These are phyloP conservation scores for Hydnomerulius pinastri DNA, from an alignment of 768 basidiomycete genomes.

Conservation along the genomic window DNA sequence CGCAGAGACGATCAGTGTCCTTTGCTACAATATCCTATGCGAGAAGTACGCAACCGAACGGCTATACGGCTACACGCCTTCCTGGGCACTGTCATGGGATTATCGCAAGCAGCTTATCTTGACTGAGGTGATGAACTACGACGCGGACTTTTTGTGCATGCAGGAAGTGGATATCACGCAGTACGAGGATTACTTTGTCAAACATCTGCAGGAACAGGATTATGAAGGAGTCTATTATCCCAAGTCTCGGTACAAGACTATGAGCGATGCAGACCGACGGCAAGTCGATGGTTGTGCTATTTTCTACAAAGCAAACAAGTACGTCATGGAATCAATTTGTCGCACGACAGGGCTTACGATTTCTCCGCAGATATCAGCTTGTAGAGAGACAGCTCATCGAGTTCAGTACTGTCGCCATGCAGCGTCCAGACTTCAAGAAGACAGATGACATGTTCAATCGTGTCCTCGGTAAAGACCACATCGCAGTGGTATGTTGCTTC, in stretches of 20 bases:
- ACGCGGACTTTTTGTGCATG: slow-evolving; percentile 89
- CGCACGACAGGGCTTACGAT: slow-evolving; percentile 1
- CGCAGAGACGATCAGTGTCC: slow-evolving; percentile 74
- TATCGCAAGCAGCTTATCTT: slow-evolving; percentile 89
- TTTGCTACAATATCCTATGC: slow-evolving; percentile 95
- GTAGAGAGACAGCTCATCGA: slow-evolving; percentile 94
- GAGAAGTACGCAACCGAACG: slow-evolving; percentile 86
- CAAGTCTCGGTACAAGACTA: slow-evolving; percentile 90
- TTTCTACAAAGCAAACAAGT: slow-evolving; percentile 92
- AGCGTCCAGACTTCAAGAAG: slow-evolving; percentile 91
- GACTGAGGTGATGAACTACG: slow-evolving; percentile 76
- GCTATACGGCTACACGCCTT: slow-evolving; percentile 94
- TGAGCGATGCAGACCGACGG: slow-evolving; percentile 83
- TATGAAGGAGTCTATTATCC: slow-evolving; percentile 94
- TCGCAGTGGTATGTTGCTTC: slow-evolving; percentile 83
- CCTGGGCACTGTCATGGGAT: slow-evolving; percentile 95
- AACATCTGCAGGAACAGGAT: slow-evolving; percentile 67
- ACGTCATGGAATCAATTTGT: slow-evolving; percentile 34
- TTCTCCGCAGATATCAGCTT: slow-evolving; percentile 70
- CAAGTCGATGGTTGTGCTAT: slow-evolving; percentile 95
- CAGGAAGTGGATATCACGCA: slow-evolving; percentile 94
- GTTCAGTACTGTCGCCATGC: slow-evolving; percentile 91
- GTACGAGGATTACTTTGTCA: slow-evolving; percentile 89
- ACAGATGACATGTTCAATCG: slow-evolving; percentile 99
- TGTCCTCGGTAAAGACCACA: slow-evolving; percentile 91